These are phyloP conservation scores for Verticillium isaacii DNA, from an alignment of 2,329 filamentous ascomycete species.

Conservation along the genomic window DNA sequence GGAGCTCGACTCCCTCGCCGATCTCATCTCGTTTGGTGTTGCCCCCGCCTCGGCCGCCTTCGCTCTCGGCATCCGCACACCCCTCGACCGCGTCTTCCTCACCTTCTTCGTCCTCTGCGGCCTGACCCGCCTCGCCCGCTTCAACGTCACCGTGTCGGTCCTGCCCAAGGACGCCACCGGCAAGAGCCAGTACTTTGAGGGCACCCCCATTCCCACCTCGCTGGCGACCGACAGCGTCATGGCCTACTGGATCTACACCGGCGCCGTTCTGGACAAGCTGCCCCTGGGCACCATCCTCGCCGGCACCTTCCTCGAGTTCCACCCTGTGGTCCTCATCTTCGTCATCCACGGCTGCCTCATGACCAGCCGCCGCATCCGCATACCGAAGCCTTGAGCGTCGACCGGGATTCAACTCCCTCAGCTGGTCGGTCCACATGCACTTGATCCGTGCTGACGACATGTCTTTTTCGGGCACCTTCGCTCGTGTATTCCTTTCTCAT, in stretches of 20 bases:
- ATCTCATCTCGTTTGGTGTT: slow-evolving; percentile 93
- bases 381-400: slow-evolving; percentile 72
- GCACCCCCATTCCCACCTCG: slow-evolving; percentile 90
- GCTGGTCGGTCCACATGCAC: not conserved
- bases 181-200: slow-evolving; percentile 95
- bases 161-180: slow-evolving; percentile 89
- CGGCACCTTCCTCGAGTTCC: slow-evolving; percentile 72
- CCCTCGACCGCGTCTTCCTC: slow-evolving; percentile 73
- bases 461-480: not conserved
- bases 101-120: slow-evolving; percentile 93
- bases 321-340: slow-evolving; percentile 78
- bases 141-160: slow-evolving; percentile 90
- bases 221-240: slow-evolving; percentile 76
- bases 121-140: slow-evolving; percentile 86
- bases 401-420: not conserved
- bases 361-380: slow-evolving; percentile 91
- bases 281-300: slow-evolving; percentile 67
- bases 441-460: not conserved
- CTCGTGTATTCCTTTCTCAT: not conserved
- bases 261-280: slow-evolving; percentile 74
- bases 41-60: slow-evolving; percentile 85
- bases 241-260: slow-evolving; percentile 81
- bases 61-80: slow-evolving; percentile 79
- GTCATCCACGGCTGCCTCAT: slow-evolving; percentile 87
- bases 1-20: slow-evolving; percentile 91